Base-by-base conservation (phyloP, 1,284 basidiomycete species). In the Meira nashicola region DNA sequence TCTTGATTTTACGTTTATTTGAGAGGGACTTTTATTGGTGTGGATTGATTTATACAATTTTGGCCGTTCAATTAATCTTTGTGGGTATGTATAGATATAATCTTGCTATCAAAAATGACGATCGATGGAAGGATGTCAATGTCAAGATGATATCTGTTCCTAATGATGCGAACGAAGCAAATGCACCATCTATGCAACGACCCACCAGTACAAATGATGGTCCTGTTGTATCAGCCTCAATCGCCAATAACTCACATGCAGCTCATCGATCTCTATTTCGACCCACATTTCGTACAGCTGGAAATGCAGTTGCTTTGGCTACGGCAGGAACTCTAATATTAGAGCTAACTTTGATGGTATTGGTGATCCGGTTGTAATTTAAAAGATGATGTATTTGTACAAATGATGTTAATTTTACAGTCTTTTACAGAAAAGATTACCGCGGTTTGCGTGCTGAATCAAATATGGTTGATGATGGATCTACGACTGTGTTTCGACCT, bases 1-100 rank as follows among this genome's bases (percentile, higher is more conserved):
- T 89, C 58, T 84, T 88, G 0, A 83, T 90, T 57, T 80, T 91
- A 3, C 85, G 87, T 54, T 83, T 92, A 15, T 92, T 91, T 33
- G 70, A 72, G 40, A 49, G 55, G 38, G 57, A 55, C 25, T 70
- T 70, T 55, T 67, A 62, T 52, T 66, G 65, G 46, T 55, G 66
- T 39, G 65, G 65, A 43, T 56, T 10, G 51, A 28, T 41, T 19
- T 53, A 53, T 25, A 53, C 37, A 14, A 8, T 53, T 19, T 33
- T 53, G 50, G 50, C 50, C n/a, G 38, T 28, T 41, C 50, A 53
- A 25, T 25, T 53, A 19, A 25, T 53, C 28, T 14, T 53, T 17
- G 39, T 53, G 11, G 50, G 21, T 5, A 53, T 38, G n/a, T 53
- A 53, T 39, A 5, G 50, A 7, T 53, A 53, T 39, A 53, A 53